Evolutionary conservation across 2,329 filamentous ascomycete genomes (phyloP).

Genomic region (Cytospora mali): DNA sequence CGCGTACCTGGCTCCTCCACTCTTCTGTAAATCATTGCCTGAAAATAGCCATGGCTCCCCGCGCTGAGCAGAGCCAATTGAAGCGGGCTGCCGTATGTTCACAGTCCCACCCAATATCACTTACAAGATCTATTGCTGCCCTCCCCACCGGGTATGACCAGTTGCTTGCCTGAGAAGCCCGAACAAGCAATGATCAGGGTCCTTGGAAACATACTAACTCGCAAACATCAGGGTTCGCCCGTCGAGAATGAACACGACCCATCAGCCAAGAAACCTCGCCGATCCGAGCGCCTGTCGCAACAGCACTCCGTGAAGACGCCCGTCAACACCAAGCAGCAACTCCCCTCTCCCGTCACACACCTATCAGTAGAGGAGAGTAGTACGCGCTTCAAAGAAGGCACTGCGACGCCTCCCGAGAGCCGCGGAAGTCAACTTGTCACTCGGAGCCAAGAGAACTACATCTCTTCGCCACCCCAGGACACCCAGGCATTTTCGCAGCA

Average conservation of each 20-base stretch:
- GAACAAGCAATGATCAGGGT: background rate
- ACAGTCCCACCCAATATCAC: constrained; percentile 18
- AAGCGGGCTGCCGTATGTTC: constrained; percentile 36
- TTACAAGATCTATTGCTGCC: background rate
- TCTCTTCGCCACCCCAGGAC: constrained; percentile 63
- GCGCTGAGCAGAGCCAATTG: constrained; percentile 36
- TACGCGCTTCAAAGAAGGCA: constrained; percentile 68
- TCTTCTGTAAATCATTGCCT: constrained; percentile 14
- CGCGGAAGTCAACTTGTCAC: constrained; percentile 58
- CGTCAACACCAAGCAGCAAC: constrained; percentile 64
- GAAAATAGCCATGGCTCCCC: constrained; percentile 31
- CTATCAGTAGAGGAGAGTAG: constrained; percentile 58
- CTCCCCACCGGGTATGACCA: background rate
- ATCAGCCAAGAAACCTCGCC: constrained; percentile 78
- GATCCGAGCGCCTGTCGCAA: constrained; percentile 71
- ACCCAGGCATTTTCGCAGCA: constrained; percentile 79
- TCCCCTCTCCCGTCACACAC: constrained; percentile 81
- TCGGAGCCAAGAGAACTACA: constrained; percentile 47
- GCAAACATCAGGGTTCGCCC: constrained; percentile 60
- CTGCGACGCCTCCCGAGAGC: constrained; percentile 68
- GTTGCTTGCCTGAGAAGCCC: background rate
- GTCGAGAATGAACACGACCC: constrained; percentile 63
- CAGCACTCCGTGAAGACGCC: constrained; percentile 55
- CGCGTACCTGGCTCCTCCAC: constrained; percentile 14
- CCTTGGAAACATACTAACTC: constrained; percentile 32